These are phyloP conservation scores for Venturia aucupariae DNA, from an alignment of 2,329 filamentous ascomycete species.

Conservation along the genomic window DNA sequence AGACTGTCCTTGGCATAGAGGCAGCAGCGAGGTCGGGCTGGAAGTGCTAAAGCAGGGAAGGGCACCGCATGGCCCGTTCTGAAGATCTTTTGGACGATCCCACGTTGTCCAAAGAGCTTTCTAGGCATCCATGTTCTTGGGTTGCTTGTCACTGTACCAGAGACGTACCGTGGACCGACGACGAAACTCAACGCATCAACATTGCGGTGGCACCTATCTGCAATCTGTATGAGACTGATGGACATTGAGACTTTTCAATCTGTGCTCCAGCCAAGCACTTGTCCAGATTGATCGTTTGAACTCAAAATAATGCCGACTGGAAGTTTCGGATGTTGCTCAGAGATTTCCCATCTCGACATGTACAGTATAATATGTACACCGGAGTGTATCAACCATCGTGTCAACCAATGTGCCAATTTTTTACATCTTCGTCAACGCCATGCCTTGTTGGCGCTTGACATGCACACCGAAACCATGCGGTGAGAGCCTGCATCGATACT, in stretches of 20 bases:
- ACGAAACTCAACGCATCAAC: background rate
- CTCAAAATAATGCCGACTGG: too few relatives aligned
- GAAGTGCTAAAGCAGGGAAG: background rate
- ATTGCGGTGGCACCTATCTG: background rate
- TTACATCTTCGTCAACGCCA: too few relatives aligned
- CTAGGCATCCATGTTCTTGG: background rate
- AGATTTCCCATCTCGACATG: too few relatives aligned
- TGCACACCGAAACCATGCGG: too few relatives aligned
- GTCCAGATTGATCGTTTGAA: background rate
- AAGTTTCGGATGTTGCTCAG: too few relatives aligned
- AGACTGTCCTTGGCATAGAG: background rate
- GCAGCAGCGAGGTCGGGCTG: background rate
- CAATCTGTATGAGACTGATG: background rate
- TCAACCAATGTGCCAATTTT: too few relatives aligned
- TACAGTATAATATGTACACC: too few relatives aligned
- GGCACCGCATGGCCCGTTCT: background rate
- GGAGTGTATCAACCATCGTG: too few relatives aligned
- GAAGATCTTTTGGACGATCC: background rate
- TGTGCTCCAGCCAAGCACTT: too few relatives aligned
- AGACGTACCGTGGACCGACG: background rate
- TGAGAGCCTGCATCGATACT: background rate
- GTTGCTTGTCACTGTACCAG: background rate
- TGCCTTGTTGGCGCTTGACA: too few relatives aligned
- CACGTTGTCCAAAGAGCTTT: background rate
- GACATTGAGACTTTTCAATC: background rate